Evolutionary conservation across 192 early-diverging fungal species (phyloP), one percentile per base, ranked within the genome.

Genomic region (Gigaspora rosea): DNA sequence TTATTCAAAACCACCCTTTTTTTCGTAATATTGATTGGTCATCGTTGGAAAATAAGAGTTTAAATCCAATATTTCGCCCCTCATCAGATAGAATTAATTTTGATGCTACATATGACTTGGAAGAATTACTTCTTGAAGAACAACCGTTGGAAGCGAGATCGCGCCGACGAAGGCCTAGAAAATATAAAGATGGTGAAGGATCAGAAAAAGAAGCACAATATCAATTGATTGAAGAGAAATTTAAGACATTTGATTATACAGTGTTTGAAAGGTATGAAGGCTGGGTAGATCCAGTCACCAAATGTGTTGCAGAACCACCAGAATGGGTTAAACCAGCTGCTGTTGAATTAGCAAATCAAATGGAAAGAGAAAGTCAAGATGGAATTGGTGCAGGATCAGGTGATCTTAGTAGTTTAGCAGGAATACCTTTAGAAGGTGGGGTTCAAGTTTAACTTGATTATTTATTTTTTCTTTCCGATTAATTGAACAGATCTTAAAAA

Each of bases 231-330:
- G 84, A 92, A 70, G 88, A 86, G 18, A 80, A 88, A 50, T 97
- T 95, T 80, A 86, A 88, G 51, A 78, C 87, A 4, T 97, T 94
- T 84, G 94, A 96, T 80, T 96, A 89, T 74, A 88, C 90, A 51
- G 90, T 95, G 63, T 94, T 90, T 80, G 93, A 95, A 64, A 84
- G 84, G 68, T 93, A 93, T 76, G 83, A 88, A 63, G 87, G 89
- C 0, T 84, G 89, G 71, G 75, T 90, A n/a, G 91, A 92, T 70
- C 90, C 85, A 22, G 75, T 82, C 8, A 86, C 82, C 4, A 86
- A 79, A 82, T 86, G 86, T 15, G 88, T 91, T 9, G 89, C 88
- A 0, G 88, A 90, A 36, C 91, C 90, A 2, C 92, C 91, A 11
- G 82, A 85, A 65, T 93, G 92, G 92, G 91, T 92, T 9, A 76